These are phyloP conservation scores for Pachysolen tannophilus DNA, from an alignment of 805 yeast genomes.

Conservation along the genomic window DNA sequence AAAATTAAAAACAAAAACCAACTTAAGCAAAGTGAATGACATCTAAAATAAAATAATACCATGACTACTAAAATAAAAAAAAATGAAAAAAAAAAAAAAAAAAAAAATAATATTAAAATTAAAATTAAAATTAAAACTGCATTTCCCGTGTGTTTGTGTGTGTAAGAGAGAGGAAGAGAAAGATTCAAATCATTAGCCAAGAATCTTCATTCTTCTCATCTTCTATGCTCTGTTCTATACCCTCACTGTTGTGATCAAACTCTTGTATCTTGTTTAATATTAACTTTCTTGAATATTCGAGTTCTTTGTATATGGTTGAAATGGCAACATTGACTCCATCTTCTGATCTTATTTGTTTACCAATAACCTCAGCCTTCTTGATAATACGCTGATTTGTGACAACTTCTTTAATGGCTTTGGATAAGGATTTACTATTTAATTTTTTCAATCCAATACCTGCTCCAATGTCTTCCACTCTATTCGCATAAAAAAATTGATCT, in stretches of 20 bases:
- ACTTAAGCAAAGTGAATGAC: too few species aligned
- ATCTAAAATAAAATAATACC: too few species aligned
- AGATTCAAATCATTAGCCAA: conserved; percentile 5
- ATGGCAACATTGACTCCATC: conserved; percentile 77
- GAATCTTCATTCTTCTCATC: conserved; percentile 11
- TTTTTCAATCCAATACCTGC: conserved; percentile 69
- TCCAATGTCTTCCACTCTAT: conserved; percentile 81
- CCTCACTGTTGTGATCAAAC: conserved; percentile 1
- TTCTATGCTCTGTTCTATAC: conserved; percentile 11
- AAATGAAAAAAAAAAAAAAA: too few species aligned
- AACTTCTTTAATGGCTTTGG: conserved; percentile 62
- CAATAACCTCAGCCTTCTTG: conserved; percentile 57
- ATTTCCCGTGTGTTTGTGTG: too few species aligned
- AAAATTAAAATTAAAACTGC: too few species aligned
- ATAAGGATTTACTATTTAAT: conserved; percentile 53
- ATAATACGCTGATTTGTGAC: conserved; percentile 59
- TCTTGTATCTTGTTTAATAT: conserved; percentile 35
- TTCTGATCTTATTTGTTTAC: conserved; percentile 60
- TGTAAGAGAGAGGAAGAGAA: too few species aligned
- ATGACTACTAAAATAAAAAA: too few species aligned
- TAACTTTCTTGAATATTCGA: conserved; percentile 66
- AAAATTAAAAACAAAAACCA: too few species aligned
- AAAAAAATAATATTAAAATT: too few species aligned
- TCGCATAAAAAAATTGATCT: conserved; percentile 89
- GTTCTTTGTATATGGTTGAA: conserved; percentile 65